Percentiles rank a stretch among this genome's conserved stretches.
Evolutionary conservation across 2,329 filamentous ascomycete genomes (phyloP).

Genomic region (Ophiostoma tasmaniense): DNA sequence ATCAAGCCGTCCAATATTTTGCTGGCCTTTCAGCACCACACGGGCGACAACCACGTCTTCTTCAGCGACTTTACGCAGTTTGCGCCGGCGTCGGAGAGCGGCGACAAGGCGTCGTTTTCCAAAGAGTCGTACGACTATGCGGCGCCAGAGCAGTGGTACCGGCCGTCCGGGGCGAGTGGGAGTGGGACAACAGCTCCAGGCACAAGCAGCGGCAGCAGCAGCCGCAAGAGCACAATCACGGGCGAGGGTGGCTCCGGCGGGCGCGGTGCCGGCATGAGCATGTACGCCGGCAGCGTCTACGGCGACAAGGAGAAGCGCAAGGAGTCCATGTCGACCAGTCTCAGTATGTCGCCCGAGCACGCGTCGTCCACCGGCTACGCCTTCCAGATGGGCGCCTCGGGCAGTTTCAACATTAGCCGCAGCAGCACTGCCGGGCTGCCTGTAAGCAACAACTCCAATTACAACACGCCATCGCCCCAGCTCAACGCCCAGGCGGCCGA

Average conservation of each 20-base stretch:
- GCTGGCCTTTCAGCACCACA: constrained; percentile 33
- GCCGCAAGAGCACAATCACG: constrained; percentile 11
- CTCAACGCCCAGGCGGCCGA: constrained; percentile 53
- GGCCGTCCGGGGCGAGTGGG: constrained; percentile 32
- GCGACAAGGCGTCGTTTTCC: constrained; percentile 45
- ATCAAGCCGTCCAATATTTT: constrained; percentile 65
- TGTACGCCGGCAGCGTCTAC: constrained; percentile 20
- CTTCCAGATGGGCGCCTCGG: constrained; percentile 22
- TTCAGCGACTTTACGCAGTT: constrained; percentile 54
- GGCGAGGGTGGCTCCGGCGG: constrained; percentile 14
- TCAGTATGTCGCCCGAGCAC: constrained; percentile 29
- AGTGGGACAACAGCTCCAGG: constrained; percentile 21
- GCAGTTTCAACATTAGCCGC: constrained; percentile 32
- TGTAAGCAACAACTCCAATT: constrained; percentile 16
- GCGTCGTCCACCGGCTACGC: constrained; percentile 6
- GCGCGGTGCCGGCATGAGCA: constrained; percentile 28
- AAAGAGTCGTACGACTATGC: constrained; percentile 66
- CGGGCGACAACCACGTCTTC: constrained; percentile 56
- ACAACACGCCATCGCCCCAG: constrained; percentile 24
- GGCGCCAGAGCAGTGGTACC: constrained; percentile 57
- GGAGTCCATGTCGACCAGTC: background rate
- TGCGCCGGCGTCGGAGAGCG: constrained; percentile 21
- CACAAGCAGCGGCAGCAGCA: constrained; percentile 28
- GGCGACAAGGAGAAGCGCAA: constrained; percentile 17
- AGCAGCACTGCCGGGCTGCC: constrained; percentile 15